These are phyloP conservation scores for Pleurotus eryngii DNA, from an alignment of 768 basidiomycete species.

Conservation along the genomic window DNA sequence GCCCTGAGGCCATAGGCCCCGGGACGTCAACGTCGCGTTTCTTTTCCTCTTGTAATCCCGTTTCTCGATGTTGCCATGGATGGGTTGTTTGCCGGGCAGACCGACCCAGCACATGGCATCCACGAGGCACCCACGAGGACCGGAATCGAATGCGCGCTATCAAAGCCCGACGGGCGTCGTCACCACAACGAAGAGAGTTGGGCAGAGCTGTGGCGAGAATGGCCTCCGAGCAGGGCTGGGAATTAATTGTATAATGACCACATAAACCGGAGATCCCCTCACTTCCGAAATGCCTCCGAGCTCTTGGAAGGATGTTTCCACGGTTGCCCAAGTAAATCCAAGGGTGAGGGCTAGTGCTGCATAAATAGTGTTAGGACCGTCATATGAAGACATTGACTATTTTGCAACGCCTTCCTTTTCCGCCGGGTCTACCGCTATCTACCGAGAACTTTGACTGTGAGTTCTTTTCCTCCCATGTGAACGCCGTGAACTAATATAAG, in stretches of 20 bases:
- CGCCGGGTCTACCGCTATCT: background rate
- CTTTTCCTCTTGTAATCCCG: background rate
- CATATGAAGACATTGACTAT: constrained; percentile 5
- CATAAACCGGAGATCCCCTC: constrained; percentile 34
- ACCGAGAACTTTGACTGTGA: background rate
- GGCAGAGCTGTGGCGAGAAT: background rate
- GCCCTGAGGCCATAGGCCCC: background rate
- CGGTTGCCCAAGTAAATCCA: constrained; percentile 25
- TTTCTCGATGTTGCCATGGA: constrained; percentile 11
- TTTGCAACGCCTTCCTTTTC: constrained; percentile 1
- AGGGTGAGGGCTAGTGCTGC: constrained; percentile 13
- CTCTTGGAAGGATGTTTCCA: constrained; percentile 26
- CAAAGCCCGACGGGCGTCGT: background rate
- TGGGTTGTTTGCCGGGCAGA: constrained; percentile 20
- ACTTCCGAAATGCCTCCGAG: constrained; percentile 37
- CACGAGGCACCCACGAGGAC: constrained; percentile 27
- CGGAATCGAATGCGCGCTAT: background rate
- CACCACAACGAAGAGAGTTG: background rate
- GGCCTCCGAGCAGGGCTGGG: constrained; percentile 5
- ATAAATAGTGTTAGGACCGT: constrained; percentile 28
- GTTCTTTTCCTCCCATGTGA: background rate
- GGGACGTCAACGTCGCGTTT: background rate
- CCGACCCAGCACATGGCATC: constrained; percentile 30
- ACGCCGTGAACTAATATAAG: constrained; percentile 1
- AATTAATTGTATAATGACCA: constrained; percentile 18